Evolutionary conservation across 768 basidiomycete genomes (phyloP).

Genomic region (Lactarius hatsudake): DNA sequence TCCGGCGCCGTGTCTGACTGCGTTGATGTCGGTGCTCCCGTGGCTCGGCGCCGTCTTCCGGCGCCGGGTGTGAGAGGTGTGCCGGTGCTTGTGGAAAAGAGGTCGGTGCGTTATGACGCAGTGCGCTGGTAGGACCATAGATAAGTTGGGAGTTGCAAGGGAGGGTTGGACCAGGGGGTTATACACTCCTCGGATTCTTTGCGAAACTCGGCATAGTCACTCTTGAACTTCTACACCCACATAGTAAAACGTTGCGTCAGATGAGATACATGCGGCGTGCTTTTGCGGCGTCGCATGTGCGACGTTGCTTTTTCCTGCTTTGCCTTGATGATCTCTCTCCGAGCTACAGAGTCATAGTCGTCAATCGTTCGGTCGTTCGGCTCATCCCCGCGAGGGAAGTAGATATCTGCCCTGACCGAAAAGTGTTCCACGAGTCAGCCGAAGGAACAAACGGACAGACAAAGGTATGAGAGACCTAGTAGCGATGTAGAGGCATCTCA

Average conservation of each 20-base stretch:
- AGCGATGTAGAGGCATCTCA: constrained; percentile 80
- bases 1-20: constrained; percentile 54
- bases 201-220: constrained; percentile 82
- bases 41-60: constrained; percentile 58
- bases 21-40: constrained; percentile 28
- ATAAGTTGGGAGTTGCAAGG: neutral
- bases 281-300: constrained; percentile 41
- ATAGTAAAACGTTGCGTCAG: constrained; percentile 40
- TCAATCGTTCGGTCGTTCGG: constrained; percentile 68
- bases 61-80: constrained; percentile 36
- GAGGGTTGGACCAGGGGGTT: neutral
- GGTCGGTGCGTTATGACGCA: constrained; percentile 58
- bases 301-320: constrained; percentile 96
- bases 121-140: constrained; percentile 45
- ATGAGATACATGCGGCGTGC: neutral
- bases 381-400: constrained; percentile 93
- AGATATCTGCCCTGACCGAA: constrained; percentile 84
- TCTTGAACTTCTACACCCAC: constrained; percentile 88
- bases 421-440: constrained; percentile 19
- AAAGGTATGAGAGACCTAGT: constrained; percentile 57
- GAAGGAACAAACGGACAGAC: constrained; percentile 24
- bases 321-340: constrained; percentile 91
- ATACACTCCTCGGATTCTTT: constrained; percentile 75
- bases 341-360: constrained; percentile 96
- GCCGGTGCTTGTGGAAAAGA: constrained; percentile 46